phyloP scores from a whole-genome alignment of 2,329 filamentous ascomycete species.

The Alternaria metachromatica region DNA sequence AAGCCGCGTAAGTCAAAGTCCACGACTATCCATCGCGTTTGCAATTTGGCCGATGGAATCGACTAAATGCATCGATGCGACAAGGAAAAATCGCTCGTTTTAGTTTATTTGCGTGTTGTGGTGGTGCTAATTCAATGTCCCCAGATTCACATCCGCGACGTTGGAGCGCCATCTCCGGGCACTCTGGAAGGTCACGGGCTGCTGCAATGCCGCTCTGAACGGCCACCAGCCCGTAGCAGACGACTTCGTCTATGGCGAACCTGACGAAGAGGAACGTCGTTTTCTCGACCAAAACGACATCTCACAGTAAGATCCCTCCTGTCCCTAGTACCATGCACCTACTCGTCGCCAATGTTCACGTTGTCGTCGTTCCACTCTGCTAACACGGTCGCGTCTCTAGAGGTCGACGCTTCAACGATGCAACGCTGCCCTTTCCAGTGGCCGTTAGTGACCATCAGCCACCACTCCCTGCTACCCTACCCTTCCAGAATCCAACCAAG shows the following conservation, averaged over 20 bases:
- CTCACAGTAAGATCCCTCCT: conserved; percentile 57
- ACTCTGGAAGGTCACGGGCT: conserved; percentile 73
- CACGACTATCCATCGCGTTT: conserved; percentile 16
- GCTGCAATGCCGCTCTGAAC: conserved; percentile 59
- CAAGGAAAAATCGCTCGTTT: conserved; percentile 50
- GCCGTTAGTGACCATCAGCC: conserved; percentile 33
- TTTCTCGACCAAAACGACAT: conserved; percentile 66
- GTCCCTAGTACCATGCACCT: background rate
- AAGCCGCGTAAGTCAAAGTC: conserved; percentile 52
- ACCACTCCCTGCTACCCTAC: conserved; percentile 32
- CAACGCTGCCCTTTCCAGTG: conserved; percentile 55
- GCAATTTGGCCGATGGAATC: conserved; percentile 16
- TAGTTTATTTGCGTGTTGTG: conserved; percentile 46
- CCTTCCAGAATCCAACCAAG: conserved; percentile 31
- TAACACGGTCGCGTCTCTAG: conserved; percentile 48
- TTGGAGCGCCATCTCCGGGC: conserved; percentile 82
- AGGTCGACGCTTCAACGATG: conserved; percentile 64
- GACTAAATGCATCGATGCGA: conserved; percentile 42
- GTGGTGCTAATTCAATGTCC: conserved; percentile 59
- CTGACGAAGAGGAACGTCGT: conserved; percentile 59
- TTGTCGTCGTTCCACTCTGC: conserved; percentile 37
- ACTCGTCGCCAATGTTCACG: conserved; percentile 11
- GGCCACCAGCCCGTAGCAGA: conserved; percentile 62
- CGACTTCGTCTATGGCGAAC: conserved; percentile 62
- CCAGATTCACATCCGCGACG: conserved; percentile 68